These are phyloP conservation scores for Diplodia sapinea DNA, from an alignment of 2,329 filamentous ascomycete genomes.

Conservation along the genomic window DNA sequence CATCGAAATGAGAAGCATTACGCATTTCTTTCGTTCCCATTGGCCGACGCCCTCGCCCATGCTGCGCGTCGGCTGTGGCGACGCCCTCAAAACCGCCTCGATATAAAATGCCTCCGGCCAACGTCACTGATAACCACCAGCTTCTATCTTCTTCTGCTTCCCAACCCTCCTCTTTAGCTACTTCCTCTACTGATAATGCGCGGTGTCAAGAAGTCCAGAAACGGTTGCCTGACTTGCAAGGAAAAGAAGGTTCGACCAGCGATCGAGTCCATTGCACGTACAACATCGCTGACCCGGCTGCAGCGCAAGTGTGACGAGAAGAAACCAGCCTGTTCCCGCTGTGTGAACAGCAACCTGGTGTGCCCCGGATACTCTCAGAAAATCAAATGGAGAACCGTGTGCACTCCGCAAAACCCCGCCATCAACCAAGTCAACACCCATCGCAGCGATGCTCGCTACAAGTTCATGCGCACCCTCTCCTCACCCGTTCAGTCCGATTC, in stretches of 20 bases:
- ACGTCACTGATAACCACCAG: neutral
- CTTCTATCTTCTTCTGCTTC: neutral
- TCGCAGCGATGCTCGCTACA: constrained; percentile 1
- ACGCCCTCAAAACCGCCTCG: neutral
- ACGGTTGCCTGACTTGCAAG: constrained; percentile 1
- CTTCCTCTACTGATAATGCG: neutral
- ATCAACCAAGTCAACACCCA: neutral
- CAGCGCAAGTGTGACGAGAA: constrained; percentile 9
- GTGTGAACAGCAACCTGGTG: neutral
- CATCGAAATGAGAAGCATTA: neutral
- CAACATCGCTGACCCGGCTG: neutral
- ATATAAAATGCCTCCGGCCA: neutral
- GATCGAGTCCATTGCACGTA: neutral
- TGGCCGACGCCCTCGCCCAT: neutral
- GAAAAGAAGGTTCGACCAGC: neutral
- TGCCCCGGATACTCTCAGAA: neutral
- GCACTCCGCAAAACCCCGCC: neutral
- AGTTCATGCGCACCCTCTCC: neutral
- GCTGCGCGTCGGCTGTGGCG: neutral
- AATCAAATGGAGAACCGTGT: neutral
- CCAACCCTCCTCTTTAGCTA: neutral
- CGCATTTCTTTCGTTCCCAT: neutral
- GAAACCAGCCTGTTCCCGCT: neutral
- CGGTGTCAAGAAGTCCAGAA: neutral
- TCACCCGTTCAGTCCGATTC: neutral